A percentile compares a stretch with the other conserved stretches of the same genome.
These are phyloP conservation scores for Xylaria sp. DNA, from an alignment of 2,329 filamentous ascomycete genomes.

Conservation along the genomic window DNA sequence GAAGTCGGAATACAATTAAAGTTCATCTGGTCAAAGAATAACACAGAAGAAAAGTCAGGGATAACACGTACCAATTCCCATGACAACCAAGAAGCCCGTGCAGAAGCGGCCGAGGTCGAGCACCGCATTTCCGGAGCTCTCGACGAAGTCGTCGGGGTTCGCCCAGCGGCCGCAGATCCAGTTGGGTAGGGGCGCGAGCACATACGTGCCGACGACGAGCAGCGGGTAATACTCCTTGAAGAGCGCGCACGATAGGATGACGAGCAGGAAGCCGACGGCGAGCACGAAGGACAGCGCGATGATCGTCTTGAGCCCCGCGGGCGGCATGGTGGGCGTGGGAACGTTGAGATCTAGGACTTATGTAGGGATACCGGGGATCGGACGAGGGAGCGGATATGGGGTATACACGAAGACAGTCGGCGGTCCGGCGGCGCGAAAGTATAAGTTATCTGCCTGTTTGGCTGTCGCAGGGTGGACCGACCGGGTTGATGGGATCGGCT, in stretches of 20 bases:
- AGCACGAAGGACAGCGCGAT: constrained; percentile 99
- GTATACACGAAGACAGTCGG: neutral
- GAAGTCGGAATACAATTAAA: neutral
- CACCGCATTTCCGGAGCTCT: constrained; percentile 83
- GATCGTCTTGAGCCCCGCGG: constrained; percentile 97
- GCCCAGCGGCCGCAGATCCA: constrained; percentile 92
- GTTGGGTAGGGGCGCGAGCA: constrained; percentile 93
- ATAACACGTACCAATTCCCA: constrained; percentile 86
- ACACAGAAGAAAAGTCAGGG: neutral
- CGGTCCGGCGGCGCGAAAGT: constrained; percentile 11
- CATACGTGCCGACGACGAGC: constrained; percentile 94
- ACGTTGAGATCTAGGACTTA: neutral
- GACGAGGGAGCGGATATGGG: no score
- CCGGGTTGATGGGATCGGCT: neutral
- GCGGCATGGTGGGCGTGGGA: constrained; percentile 63
- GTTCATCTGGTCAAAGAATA: neutral
- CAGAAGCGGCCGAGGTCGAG: constrained; percentile 93
- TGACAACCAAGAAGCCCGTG: constrained; percentile 94
- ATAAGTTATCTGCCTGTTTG: neutral
- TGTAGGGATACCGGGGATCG: no score
- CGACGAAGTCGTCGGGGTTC: constrained; percentile 94
- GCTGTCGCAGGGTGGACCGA: constrained; percentile 1
- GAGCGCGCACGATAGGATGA: constrained; percentile 96
- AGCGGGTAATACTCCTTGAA: constrained; percentile 96
- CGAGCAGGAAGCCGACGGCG: constrained; percentile 97